Evolutionary conservation across 495 filamentous ascomycete genomes (phyloP).

Genomic region (Polyplosphaeria fusca): DNA sequence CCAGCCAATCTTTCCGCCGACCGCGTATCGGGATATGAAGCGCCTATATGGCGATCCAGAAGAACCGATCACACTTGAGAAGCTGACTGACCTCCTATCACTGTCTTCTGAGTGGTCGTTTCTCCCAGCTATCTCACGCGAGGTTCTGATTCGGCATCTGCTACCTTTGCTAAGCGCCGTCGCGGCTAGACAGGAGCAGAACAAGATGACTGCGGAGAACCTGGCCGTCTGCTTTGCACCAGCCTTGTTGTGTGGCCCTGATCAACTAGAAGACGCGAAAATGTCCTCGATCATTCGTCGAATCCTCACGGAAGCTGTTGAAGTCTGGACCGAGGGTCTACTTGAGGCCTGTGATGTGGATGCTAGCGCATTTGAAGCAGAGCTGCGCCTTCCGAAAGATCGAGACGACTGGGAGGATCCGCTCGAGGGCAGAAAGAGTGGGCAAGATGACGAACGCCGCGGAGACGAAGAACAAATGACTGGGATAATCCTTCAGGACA

Average conservation of each 20-base stretch:
- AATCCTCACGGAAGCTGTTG: slow-evolving; percentile 45
- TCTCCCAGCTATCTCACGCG: slow-evolving; percentile 40
- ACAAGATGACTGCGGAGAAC: slow-evolving; percentile 54
- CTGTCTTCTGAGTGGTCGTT: slow-evolving; percentile 44
- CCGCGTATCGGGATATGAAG: slow-evolving; percentile 44
- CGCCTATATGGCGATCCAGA: slow-evolving; percentile 38
- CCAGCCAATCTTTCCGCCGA: slow-evolving; percentile 50
- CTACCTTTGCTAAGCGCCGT: slow-evolving; percentile 51
- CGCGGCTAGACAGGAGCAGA: slow-evolving; percentile 43
- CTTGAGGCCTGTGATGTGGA: slow-evolving; percentile 35
- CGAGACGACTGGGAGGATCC: slow-evolving; percentile 43
- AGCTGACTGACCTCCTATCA: slow-evolving; percentile 38
- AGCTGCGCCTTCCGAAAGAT: slow-evolving; percentile 36
- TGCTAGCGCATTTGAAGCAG: slow-evolving; percentile 26
- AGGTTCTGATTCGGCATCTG: slow-evolving; percentile 50
- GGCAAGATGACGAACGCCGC: slow-evolving; percentile 1
- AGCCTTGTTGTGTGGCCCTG: slow-evolving; percentile 44
- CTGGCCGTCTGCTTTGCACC: slow-evolving; percentile 52
- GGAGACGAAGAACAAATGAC: slow-evolving; percentile 30
- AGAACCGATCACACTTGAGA: slow-evolving; percentile 28
- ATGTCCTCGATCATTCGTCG: slow-evolving; percentile 45
- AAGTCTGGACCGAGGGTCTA: slow-evolving; percentile 39
- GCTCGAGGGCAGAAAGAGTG: slow-evolving; percentile 31
- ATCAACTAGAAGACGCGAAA: slow-evolving; percentile 48
- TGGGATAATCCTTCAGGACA: slow-evolving; percentile 39